These are phyloP conservation scores for Boletus fagicola DNA, from an alignment of 768 basidiomycete genomes.

Conservation along the genomic window DNA sequence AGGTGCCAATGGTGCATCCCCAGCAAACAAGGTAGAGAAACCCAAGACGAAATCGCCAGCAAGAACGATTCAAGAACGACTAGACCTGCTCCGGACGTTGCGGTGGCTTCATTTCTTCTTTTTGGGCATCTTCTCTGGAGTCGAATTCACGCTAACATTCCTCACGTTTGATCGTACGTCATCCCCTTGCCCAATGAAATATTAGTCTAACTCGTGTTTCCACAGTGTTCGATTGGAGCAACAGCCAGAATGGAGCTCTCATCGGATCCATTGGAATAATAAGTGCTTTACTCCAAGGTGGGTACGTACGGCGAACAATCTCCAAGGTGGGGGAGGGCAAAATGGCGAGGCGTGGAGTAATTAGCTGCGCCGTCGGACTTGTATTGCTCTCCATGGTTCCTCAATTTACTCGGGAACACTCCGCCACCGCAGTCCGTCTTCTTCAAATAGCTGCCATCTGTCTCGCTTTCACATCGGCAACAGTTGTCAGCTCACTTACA, in stretches of 20 bases:
- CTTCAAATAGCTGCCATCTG: slow-evolving; percentile 74
- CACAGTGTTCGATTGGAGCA: slow-evolving; percentile 84
- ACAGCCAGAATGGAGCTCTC: slow-evolving; percentile 82
- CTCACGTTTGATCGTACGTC: slow-evolving; percentile 82
- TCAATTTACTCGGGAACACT: slow-evolving; percentile 41
- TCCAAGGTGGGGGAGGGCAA: slow-evolving; percentile 72
- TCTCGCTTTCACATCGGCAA: slow-evolving; percentile 92
- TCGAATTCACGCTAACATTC: slow-evolving; percentile 97
- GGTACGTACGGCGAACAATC: slow-evolving; percentile 84
- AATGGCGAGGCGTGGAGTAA: slow-evolving; percentile 81
- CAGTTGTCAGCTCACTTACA: slow-evolving; percentile 91
- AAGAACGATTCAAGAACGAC: slow-evolving; percentile 44
- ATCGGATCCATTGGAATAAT: slow-evolving; percentile 88
- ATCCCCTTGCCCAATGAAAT: background rate
- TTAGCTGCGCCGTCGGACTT: slow-evolving; percentile 70
- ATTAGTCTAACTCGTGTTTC: background rate
- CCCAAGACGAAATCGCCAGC: slow-evolving; percentile 14
- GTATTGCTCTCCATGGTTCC: slow-evolving; percentile 72
- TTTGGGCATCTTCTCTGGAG: slow-evolving; percentile 87
- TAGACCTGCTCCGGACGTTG: slow-evolving; percentile 55
- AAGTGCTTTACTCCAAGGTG: slow-evolving; percentile 87
- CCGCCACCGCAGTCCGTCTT: slow-evolving; percentile 47
- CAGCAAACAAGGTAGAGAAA: slow-evolving; percentile 17
- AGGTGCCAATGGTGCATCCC: slow-evolving; percentile 18
- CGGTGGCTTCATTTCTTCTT: slow-evolving; percentile 80